These are phyloP conservation scores for Seiridium cupressi DNA, from an alignment of 2,329 filamentous ascomycete genomes.

Conservation along the genomic window DNA sequence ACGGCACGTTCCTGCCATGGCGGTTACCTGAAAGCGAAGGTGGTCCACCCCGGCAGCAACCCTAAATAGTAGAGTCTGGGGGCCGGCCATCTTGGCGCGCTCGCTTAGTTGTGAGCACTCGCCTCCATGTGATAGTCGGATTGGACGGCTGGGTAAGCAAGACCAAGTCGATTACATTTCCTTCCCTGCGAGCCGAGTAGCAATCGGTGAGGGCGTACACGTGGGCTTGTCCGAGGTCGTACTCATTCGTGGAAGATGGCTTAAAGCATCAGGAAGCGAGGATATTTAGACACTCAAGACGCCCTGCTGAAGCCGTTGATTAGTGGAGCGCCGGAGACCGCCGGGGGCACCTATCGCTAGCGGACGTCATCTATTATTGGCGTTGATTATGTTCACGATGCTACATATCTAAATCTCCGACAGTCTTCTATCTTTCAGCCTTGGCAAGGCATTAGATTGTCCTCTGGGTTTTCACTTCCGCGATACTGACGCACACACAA, in stretches of 20 bases:
- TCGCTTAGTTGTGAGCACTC: background rate
- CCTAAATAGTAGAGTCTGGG: constrained; percentile 1
- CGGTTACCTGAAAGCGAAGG: constrained; percentile 8
- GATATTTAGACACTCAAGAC: background rate
- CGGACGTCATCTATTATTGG: background rate
- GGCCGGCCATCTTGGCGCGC: background rate
- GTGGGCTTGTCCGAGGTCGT: background rate
- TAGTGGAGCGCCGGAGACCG: constrained; percentile 8
- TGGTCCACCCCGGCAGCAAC: constrained; percentile 2
- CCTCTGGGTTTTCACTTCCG: too few relatives aligned
- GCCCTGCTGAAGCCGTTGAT: background rate
- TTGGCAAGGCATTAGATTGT: background rate
- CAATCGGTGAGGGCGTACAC: background rate
- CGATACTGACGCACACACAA: too few relatives aligned
- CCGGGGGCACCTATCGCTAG: background rate
- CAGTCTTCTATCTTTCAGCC: background rate
- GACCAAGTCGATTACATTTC: background rate
- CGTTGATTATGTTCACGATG: background rate
- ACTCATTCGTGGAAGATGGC: background rate
- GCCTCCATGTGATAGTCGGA: constrained; percentile 1
- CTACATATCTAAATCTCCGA: background rate
- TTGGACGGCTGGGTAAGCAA: background rate
- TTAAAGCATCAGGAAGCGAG: background rate
- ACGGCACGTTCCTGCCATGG: constrained; percentile 3
- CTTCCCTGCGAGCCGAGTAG: background rate